These are phyloP conservation scores for Myrmaecium sp. DNA, from an alignment of 2,329 filamentous ascomycete species.

Conservation along the genomic window DNA sequence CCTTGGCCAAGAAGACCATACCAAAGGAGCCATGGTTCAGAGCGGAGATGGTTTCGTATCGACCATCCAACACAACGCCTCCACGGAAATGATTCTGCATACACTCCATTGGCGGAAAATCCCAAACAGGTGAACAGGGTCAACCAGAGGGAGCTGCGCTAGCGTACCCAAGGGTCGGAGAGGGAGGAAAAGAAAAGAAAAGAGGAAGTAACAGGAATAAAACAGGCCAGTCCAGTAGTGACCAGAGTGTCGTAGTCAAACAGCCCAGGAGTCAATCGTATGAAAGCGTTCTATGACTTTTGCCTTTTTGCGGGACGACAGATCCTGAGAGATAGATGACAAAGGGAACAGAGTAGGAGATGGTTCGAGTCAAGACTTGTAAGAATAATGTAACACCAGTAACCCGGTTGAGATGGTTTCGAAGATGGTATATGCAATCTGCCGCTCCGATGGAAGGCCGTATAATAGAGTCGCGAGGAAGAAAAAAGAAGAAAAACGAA, in stretches of 20 bases:
- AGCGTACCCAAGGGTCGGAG: slow-evolving; percentile 17
- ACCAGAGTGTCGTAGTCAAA: slow-evolving; percentile 17
- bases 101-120: slow-evolving; percentile 52
- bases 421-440: slow-evolving; percentile 12
- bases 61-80: slow-evolving; percentile 69
- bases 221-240: slow-evolving; percentile 8
- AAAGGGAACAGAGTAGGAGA: slow-evolving; percentile 8
- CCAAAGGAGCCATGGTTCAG: slow-evolving; percentile 98
- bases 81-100: slow-evolving; percentile 66
- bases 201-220: slow-evolving; percentile 6
- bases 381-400: slow-evolving; percentile 10
- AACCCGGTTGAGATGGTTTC: slow-evolving; percentile 7
- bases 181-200: slow-evolving; percentile 10
- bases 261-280: slow-evolving; percentile 15
- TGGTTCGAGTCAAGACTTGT: slow-evolving; percentile 8
- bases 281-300: slow-evolving; percentile 22
- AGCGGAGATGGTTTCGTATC: slow-evolving; percentile 79
- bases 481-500: slow-evolving; percentile 2
- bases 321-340: slow-evolving; percentile 10
- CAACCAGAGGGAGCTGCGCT: slow-evolving; percentile 16
- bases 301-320: slow-evolving; percentile 14
- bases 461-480: slow-evolving; percentile 4
- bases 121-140: slow-evolving; percentile 7
- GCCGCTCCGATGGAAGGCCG: slow-evolving; percentile 4
- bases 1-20: slow-evolving; percentile 89